phyloP scores from a whole-genome alignment of 1,139 yeast species.

The Diutina sp. region DNA sequence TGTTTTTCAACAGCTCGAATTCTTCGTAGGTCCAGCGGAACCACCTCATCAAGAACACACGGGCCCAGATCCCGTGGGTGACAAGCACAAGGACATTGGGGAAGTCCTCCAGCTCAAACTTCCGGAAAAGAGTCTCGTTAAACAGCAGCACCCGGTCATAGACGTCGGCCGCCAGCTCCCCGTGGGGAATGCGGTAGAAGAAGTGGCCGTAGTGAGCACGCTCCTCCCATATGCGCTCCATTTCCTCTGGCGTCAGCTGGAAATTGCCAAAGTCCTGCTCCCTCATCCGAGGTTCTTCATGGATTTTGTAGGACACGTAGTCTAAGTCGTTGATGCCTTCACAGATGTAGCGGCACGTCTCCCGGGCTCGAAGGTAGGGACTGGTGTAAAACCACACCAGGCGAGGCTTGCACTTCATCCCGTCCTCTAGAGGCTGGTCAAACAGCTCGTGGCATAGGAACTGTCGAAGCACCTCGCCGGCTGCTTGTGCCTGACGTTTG shows the following conservation, averaged over 20 bases:
- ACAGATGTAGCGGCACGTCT: slow-evolving; percentile 60
- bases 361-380: slow-evolving; percentile 72
- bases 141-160: slow-evolving; percentile 84
- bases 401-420: slow-evolving; percentile 3
- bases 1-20: slow-evolving; percentile 69
- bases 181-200: slow-evolving; percentile 81
- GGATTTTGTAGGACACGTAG: slow-evolving; percentile 38
- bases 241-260: slow-evolving; percentile 64
- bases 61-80: slow-evolving; percentile 88
- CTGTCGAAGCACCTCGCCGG: slow-evolving; percentile 48
- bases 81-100: slow-evolving; percentile 71
- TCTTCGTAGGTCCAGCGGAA: slow-evolving; percentile 84
- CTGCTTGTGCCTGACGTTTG: slow-evolving; percentile 49
- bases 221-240: slow-evolving; percentile 70
- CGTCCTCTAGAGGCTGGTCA: slow-evolving; percentile 22
- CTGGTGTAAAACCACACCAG: slow-evolving; percentile 59
- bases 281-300: slow-evolving; percentile 82
- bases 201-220: slow-evolving; percentile 87
- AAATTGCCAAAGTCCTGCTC: slow-evolving; percentile 94
- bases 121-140: slow-evolving; percentile 75
- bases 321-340: slow-evolving; percentile 42
- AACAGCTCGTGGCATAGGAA: slow-evolving; percentile 17
- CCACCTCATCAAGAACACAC: slow-evolving; percentile 90
- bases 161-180: slow-evolving; percentile 93
- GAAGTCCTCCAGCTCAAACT: slow-evolving; percentile 53